Conservation (phyloP, 2,329 filamentous ascomycete species). For the Pseudocercospora fuligena region DNA sequence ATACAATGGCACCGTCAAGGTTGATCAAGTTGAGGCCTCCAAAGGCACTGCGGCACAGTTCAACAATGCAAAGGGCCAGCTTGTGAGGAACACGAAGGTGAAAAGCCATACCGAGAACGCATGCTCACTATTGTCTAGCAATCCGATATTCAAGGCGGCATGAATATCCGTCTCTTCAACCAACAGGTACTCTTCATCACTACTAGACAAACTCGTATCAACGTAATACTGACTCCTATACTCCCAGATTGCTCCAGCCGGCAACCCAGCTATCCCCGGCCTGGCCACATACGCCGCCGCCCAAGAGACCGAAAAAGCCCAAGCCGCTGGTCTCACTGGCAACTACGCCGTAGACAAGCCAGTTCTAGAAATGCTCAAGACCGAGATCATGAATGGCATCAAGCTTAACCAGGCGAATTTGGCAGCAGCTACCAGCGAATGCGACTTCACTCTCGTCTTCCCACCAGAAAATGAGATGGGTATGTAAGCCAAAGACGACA, state of each 20-base stretch:
- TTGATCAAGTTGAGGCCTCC: constrained; percentile 24
- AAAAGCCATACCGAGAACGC: constrained; percentile 13
- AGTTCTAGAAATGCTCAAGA: constrained; percentile 24
- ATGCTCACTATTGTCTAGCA: constrained; percentile 21
- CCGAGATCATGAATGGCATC: constrained; percentile 30
- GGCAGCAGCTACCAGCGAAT: constrained; percentile 23
- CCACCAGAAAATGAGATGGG: constrained; percentile 29
- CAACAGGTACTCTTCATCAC: constrained; percentile 14
- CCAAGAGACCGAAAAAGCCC: constrained; percentile 28
- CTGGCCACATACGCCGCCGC: constrained; percentile 28
- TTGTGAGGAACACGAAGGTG: constrained; percentile 11
- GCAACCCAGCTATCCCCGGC: constrained; percentile 29
- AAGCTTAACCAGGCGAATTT: constrained; percentile 30
- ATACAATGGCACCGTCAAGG: constrained; percentile 29
- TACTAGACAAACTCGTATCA: neutral
- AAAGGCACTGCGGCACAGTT: constrained; percentile 18
- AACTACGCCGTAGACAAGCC: constrained; percentile 20
- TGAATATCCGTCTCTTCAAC: constrained; percentile 32
- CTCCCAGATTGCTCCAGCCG: constrained; percentile 31
- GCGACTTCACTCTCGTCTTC: constrained; percentile 30
- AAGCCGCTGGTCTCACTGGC: constrained; percentile 24
- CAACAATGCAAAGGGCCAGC: constrained; percentile 29
- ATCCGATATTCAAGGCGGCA: constrained; percentile 24
- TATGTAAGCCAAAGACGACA: neutral
- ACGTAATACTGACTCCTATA: constrained; percentile 12